phyloP scores from a whole-genome alignment of 768 basidiomycete genomes.

The Boletellus ananiceps region DNA sequence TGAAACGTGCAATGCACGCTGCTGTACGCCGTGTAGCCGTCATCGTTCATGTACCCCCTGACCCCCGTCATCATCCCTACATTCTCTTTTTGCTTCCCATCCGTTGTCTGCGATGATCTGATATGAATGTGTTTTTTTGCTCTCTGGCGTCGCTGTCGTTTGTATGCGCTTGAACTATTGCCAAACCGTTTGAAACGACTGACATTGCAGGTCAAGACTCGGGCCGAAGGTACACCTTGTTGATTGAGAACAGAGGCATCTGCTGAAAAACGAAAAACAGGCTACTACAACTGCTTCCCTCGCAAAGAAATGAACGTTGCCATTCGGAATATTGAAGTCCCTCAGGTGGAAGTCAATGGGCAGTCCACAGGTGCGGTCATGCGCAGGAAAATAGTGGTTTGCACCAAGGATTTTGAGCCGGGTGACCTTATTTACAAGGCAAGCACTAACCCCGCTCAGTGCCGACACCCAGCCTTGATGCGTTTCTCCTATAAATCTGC shows the following conservation, averaged over 20 bases:
- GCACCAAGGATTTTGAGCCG: constrained; percentile 58
- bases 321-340: constrained; percentile 39
- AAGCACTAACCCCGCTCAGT: constrained; percentile 1
- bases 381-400: constrained; percentile 53
- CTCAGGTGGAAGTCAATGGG: constrained; percentile 11
- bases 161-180: constrained; percentile 15
- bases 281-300: constrained; percentile 78
- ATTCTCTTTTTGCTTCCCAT: constrained; percentile 19
- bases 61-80: constrained; percentile 14
- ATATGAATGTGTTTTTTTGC: constrained; percentile 48
- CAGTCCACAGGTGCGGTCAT: constrained; percentile 18
- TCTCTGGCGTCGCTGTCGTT: constrained; percentile 17
- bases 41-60: constrained; percentile 24
- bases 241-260: constrained; percentile 3
- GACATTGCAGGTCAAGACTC: constrained; percentile 52
- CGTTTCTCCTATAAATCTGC: constrained; percentile 6
- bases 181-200: constrained; percentile 9
- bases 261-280: constrained; percentile 37
- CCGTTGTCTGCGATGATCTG: constrained; percentile 44
- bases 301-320: constrained; percentile 64
- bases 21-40: constrained; percentile 31
- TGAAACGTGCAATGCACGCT: constrained; percentile 26
- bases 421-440: constrained; percentile 81
- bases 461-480: background rate
- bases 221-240: constrained; percentile 68